Conservation (phyloP, 2,329 filamentous ascomycete species). For the Fusarium incarnatum region DNA sequence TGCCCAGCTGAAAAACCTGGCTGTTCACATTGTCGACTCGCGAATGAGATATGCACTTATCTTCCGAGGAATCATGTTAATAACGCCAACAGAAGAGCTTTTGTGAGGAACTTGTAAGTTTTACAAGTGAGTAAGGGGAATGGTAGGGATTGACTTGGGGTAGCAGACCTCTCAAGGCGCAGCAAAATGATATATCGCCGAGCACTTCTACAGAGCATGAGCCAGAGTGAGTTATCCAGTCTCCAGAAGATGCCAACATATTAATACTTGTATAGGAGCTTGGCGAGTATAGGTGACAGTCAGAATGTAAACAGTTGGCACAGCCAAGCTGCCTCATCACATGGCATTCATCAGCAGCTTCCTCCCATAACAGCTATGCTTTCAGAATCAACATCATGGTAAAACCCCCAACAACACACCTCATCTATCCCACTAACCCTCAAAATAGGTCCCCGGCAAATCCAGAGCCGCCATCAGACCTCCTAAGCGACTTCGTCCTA, state of each 20-base stretch:
- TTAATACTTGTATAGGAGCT: neutral
- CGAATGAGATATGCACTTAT: constrained; percentile 35
- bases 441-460: constrained; percentile 20
- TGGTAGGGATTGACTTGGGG: too few relatives aligned
- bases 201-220: constrained; percentile 8
- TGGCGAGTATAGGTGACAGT: fast-evolving
- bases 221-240: neutral
- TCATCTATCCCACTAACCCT: neutral
- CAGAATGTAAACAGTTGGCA: neutral
- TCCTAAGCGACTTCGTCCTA: constrained; percentile 10
- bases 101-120: constrained; percentile 10
- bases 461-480: constrained; percentile 29
- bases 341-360: constrained; percentile 3
- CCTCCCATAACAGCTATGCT: constrained; percentile 20
- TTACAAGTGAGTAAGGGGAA: too few relatives aligned
- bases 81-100: neutral
- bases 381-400: constrained; percentile 17
- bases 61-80: constrained; percentile 30
- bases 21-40: constrained; percentile 39
- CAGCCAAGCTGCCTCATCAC: neutral
- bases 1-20: constrained; percentile 43
- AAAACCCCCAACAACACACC: fast-evolving
- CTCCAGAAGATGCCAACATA: neutral
- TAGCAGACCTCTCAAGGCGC: constrained; percentile 10
- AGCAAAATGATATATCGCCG: neutral